These are phyloP conservation scores for Incumbomyces lentus DNA, from an alignment of 2,329 filamentous ascomycete genomes.

Conservation along the genomic window DNA sequence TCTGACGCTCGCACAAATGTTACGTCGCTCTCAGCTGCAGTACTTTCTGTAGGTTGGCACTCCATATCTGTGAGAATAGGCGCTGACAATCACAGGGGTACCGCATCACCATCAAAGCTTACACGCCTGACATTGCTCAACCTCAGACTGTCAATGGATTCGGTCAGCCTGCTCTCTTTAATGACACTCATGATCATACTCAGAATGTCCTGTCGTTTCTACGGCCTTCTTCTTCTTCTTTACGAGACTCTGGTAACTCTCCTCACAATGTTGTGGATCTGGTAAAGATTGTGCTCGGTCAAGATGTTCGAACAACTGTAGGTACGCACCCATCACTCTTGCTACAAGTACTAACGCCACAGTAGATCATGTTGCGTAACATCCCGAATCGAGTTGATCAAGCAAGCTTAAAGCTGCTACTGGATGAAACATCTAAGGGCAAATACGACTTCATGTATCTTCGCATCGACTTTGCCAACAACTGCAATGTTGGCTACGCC, in stretches of 20 bases:
- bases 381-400: slow-evolving; percentile 82
- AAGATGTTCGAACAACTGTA: slow-evolving; percentile 67
- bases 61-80: not conserved
- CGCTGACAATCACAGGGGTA: slow-evolving; percentile 4
- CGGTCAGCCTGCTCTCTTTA: not conserved
- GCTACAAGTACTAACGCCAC: slow-evolving; percentile 7
- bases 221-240: slow-evolving; percentile 3
- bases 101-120: not conserved
- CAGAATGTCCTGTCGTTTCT: not conserved
- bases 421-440: slow-evolving; percentile 69
- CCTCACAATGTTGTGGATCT: slow-evolving; percentile 37
- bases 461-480: slow-evolving; percentile 75
- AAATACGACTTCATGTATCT: slow-evolving; percentile 94
- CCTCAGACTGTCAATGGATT: too few relatives aligned
- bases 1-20: slow-evolving; percentile 2
- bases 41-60: not conserved
- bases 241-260: too few relatives aligned
- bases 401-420: slow-evolving; percentile 62
- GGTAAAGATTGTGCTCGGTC: slow-evolving; percentile 43
- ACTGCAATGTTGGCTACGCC: slow-evolving; percentile 89
- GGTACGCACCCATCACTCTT: slow-evolving; percentile 23
- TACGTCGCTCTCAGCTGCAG: not conserved
- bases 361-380: slow-evolving; percentile 83
- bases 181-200: not conserved
- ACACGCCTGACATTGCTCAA: slow-evolving; percentile 1